Conservation (phyloP, 129 eudicot species). For the Flaveria ramosissima region DNA sequence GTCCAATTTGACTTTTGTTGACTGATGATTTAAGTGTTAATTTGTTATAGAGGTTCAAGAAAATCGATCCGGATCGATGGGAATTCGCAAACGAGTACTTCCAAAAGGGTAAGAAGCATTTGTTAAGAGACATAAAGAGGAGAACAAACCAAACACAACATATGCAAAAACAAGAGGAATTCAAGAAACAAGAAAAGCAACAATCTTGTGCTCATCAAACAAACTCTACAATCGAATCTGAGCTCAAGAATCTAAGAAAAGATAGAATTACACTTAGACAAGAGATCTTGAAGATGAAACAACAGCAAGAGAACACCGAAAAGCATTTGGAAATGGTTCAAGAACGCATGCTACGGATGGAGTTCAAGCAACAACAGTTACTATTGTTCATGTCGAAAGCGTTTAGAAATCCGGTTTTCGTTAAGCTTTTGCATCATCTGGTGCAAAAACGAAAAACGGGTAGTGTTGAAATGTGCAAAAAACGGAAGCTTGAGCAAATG, state of each 20-base stretch:
- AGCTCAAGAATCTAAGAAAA: constrained; percentile 46
- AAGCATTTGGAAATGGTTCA: constrained; percentile 40
- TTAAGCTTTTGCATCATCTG: constrained; percentile 47
- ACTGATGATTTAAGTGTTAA: constrained; percentile 2
- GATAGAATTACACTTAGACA: constrained; percentile 45
- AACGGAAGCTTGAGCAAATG: constrained; percentile 37
- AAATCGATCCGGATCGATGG: constrained; percentile 79
- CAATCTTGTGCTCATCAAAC: constrained; percentile 19
- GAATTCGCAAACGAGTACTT: constrained; percentile 79
- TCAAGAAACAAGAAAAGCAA: constrained; percentile 17
- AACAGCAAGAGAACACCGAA: constrained; percentile 50
- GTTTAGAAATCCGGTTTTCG: constrained; percentile 44
- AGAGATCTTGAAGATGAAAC: constrained; percentile 58
- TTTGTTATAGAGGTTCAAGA: constrained; percentile 69
- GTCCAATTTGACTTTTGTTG: background rate
- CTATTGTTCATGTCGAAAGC: constrained; percentile 55
- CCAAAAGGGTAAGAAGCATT: constrained; percentile 72
- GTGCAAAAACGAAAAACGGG: constrained; percentile 40
- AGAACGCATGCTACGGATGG: constrained; percentile 51
- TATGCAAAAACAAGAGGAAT: constrained; percentile 29
- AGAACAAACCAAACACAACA: constrained; percentile 42
- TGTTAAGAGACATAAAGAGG: constrained; percentile 70
- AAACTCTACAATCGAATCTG: constrained; percentile 40
- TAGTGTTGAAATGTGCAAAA: constrained; percentile 40
- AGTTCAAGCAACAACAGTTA: constrained; percentile 56